Base-by-base conservation (phyloP, 345 rosid species). In the Aquilaria yunnanensis region DNA sequence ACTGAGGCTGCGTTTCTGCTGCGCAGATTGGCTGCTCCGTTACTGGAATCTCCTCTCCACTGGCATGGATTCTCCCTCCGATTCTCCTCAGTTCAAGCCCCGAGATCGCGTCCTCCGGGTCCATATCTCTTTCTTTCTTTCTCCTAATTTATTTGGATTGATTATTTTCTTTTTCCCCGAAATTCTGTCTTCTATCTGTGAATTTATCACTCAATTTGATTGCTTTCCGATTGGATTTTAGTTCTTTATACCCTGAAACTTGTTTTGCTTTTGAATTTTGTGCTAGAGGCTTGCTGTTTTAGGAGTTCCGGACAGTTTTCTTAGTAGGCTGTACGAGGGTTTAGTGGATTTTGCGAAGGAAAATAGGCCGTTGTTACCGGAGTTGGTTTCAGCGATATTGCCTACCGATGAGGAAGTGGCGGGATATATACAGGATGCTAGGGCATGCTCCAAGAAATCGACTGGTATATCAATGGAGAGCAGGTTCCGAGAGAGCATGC, bases 361-460 rank as follows among this genome's bases (percentile, higher is more conserved):
- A 59, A 77, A 81, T 46, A 54, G n/a, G 71, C 67, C 75, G 4
- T 64, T 47, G 75, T 70, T 76, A 53, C 63, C 82, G 0, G 83
- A 75, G 54, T 13, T 90, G 49, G 89, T 93, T 16, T 72, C 75
- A 63, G 78, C 81, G 16, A 80, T 90, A 51, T 70, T 94, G 74
- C 95, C 92, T 12, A 50, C 73, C 2, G 92, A 93, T 37, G 89
- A 79, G 54, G 97, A 90, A 60, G 82, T 86, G 66, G 80, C 70
- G 0, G 70, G 61, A 61, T 63, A 57, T 47, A 64, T 78, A 53
- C 66, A 52, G 59, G 80, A 78, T 33, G 30, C 67, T 14, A 78
- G 63, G 73, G 63, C 51, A 6, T 75, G 65, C 67, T 59, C 84
- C 46, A 70, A 77, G 45, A 77, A 75, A 61, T 56, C 49, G 51